Conservation (phyloP, 768 basidiomycete species). For the Cubamyces lactineus region DNA sequence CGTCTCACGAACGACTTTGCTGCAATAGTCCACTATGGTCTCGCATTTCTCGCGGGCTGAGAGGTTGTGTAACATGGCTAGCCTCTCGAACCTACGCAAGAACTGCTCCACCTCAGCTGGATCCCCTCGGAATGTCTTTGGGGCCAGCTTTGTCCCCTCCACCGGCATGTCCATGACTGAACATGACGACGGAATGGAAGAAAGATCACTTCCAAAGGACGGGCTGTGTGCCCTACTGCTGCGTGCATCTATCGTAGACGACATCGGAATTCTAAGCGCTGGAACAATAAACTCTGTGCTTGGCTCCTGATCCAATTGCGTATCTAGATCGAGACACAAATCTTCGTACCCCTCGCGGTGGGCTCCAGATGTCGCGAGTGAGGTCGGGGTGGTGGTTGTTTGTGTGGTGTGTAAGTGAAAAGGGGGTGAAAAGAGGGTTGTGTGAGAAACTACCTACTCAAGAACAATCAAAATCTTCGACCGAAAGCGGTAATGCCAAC, state of each 20-base stretch:
- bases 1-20: constrained; percentile 18
- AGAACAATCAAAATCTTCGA: neutral
- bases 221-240: neutral
- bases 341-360: constrained; percentile 22
- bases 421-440: neutral
- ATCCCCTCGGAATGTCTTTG: constrained; percentile 28
- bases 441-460: neutral
- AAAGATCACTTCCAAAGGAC: neutral
- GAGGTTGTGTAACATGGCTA: constrained; percentile 14
- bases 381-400: neutral
- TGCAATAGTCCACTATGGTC: constrained; percentile 25
- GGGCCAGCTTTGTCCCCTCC: constrained; percentile 22
- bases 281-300: neutral
- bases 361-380: constrained; percentile 19
- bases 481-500: no score
- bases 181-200: neutral
- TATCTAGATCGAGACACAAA: neutral
- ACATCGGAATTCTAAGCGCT: neutral
- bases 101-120: constrained; percentile 25
- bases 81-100: constrained; percentile 23
- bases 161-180: constrained; percentile 21
- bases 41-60: constrained; percentile 7
- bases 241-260: neutral
- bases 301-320: neutral
- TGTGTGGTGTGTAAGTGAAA: neutral